These are phyloP conservation scores for Raphanus raphanistrum DNA, from an alignment of 345 rosid species.

Conservation along the genomic window DNA sequence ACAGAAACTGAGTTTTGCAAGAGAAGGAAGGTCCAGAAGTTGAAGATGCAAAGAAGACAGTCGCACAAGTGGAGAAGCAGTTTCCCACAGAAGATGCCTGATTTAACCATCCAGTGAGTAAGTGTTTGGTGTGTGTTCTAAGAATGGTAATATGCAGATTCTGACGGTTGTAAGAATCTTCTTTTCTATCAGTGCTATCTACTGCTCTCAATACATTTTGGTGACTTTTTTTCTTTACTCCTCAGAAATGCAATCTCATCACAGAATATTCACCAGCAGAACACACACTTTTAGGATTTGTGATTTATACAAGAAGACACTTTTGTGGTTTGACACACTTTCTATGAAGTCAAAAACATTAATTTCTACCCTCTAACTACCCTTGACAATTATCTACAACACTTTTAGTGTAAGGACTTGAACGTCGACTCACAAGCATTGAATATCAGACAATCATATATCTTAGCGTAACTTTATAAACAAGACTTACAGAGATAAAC, in stretches of 20 bases:
- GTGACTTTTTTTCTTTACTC: not conserved
- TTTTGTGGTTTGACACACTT: not conserved
- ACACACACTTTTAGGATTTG: not conserved
- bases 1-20: constrained; percentile 31
- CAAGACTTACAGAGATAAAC: too few relatives aligned
- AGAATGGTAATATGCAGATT: constrained; percentile 3
- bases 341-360: not conserved
- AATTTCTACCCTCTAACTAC: not conserved
- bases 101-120: not conserved
- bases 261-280: not conserved
- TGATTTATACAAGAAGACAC: not conserved
- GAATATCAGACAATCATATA: not conserved
- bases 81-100: constrained; percentile 60
- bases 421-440: not conserved
- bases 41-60: constrained; percentile 64
- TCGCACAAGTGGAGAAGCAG: constrained; percentile 57
- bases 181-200: not conserved
- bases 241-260: not conserved
- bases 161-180: not conserved
- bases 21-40: constrained; percentile 58
- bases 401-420: not conserved
- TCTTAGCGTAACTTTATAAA: not conserved
- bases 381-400: not conserved
- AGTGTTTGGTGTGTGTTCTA: constrained; percentile 9
- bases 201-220: constrained; percentile 18